Conservation (phyloP, 2,329 filamentous ascomycete species). For the Colletotrichum abscissum region DNA sequence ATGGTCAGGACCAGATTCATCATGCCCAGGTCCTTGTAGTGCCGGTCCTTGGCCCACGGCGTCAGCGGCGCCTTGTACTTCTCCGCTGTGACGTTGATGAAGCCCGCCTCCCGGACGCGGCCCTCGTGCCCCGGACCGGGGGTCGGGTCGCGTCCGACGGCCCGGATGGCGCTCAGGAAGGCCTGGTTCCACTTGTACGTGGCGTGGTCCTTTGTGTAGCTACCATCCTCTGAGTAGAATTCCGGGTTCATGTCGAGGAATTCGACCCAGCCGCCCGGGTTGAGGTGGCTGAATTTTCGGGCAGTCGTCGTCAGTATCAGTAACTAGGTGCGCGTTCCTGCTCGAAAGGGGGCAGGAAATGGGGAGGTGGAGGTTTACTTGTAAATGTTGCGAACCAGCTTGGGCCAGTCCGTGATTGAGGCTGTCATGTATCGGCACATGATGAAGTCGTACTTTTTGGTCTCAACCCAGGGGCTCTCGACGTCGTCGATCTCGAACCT, state of each 20-base stretch:
- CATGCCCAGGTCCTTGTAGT: slow-evolving; percentile 48
- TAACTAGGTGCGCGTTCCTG: no score
- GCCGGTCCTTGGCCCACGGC: neutral
- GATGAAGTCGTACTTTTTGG: slow-evolving; percentile 46
- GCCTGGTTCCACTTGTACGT: slow-evolving; percentile 34
- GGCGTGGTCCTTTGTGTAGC: slow-evolving; percentile 24
- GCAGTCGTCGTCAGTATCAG: no score
- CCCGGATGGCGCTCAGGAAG: slow-evolving; percentile 38
- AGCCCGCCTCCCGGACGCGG: slow-evolving; percentile 52
- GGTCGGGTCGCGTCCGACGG: slow-evolving; percentile 42
- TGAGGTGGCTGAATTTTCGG: slow-evolving; percentile 41
- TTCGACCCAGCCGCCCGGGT: slow-evolving; percentile 47
- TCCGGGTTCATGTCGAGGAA: slow-evolving; percentile 38
- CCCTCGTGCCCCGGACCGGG: slow-evolving; percentile 40
- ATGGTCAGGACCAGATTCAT: slow-evolving; percentile 32
- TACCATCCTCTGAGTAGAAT: slow-evolving; percentile 40
- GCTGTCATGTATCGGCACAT: slow-evolving; percentile 34
- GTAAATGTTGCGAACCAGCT: neutral
- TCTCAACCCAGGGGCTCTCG: slow-evolving; percentile 57
- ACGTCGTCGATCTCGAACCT: slow-evolving; percentile 49
- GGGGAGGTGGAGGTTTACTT: neutral
- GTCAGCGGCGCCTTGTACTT: slow-evolving; percentile 43
- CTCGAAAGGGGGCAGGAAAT: neutral
- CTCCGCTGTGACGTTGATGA: slow-evolving; percentile 45
- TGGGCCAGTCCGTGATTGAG: neutral